Conservation (phyloP, 371 early-diverging fungal species). For the Vairimorpha ceranae region DNA sequence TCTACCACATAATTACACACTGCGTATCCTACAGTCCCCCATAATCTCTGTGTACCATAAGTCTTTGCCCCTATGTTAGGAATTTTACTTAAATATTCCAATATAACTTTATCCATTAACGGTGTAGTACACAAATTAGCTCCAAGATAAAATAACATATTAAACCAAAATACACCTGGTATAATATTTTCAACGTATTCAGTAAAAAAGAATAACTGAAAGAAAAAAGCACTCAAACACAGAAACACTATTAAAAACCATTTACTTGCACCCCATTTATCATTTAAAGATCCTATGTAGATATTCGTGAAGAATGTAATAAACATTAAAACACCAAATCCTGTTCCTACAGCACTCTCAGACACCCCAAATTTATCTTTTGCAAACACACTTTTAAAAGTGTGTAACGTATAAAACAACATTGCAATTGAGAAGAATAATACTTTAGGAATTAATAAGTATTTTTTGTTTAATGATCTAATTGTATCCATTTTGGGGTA, state of each 20-base stretch:
- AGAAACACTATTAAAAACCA: constrained; percentile 47
- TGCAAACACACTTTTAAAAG: constrained; percentile 58
- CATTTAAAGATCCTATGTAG: constrained; percentile 56
- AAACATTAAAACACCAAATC: constrained; percentile 37
- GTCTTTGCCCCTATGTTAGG: constrained; percentile 45
- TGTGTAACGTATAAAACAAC: constrained; percentile 61
- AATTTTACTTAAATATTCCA: constrained; percentile 57
- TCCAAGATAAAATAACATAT: constrained; percentile 49
- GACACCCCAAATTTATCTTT: constrained; percentile 43
- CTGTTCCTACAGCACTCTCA: constrained; percentile 24
- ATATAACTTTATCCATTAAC: constrained; percentile 57
- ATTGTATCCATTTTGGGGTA: constrained; percentile 36
- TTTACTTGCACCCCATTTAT: constrained; percentile 57
- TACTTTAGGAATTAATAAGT: constrained; percentile 59
- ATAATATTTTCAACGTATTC: not conserved
- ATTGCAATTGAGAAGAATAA: constrained; percentile 58
- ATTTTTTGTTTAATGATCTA: constrained; percentile 47
- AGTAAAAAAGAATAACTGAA: constrained; percentile 55
- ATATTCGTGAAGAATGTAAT: constrained; percentile 63
- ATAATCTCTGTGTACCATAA: constrained; percentile 63
- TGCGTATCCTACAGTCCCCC: constrained; percentile 62
- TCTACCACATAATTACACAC: constrained; percentile 53
- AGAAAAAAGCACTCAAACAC: constrained; percentile 42
- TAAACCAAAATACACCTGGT: constrained; percentile 42
- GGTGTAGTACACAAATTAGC: constrained; percentile 46